Evolutionary conservation across 140 eudicot genomes (phyloP), one percentile per base, ranked within the genome.

Genomic region (Ambrosia hybrid): DNA sequence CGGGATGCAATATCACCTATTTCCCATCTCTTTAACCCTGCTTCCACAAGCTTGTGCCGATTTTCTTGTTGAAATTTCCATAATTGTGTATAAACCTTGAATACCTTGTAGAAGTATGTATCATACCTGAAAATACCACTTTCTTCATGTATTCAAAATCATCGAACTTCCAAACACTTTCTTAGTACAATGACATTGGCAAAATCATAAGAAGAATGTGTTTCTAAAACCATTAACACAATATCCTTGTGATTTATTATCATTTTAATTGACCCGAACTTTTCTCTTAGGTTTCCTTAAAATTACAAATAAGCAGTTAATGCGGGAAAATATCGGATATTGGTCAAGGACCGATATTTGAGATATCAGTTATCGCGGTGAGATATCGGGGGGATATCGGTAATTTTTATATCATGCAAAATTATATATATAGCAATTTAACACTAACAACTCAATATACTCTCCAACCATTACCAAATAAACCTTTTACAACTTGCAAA

Each of bases 11-110:
- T 93, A 70, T 93, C 98, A 58, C 98, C 98, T 79, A 93, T 90
- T 82, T 93, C 98, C 97, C 97, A 93, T 88, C 98, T 84, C 83
- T 90, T 87, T 9, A 93, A 83, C 73, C 98, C 98, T 59, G 96
- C 91, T 74, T 93, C 98, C 76, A 93, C 97, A 70, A 93, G 88
- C 83, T 87, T 87, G 68, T 79, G 91, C 57, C 98, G 80, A 81
- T 90, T 90, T 74, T 93, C 98, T 84, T 93, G 98, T 71, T 93
- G 98, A 75, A 85, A 90, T 82, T 90, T 93, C 98, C 98, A 93
- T 72, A 93, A 52, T 49, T 90, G 96, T 46, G 97, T 93, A 51
- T 93, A 93, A 26, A 86, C 91, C 79, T 86, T 93, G 74, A 93
- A 93, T 34, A 90, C 97, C 81, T 93, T 93, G 66, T 82, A 83